Percentiles rank a stretch among this genome's conserved stretches.
Evolutionary conservation across 1,139 yeast species (phyloP).

Genomic region (Sugiyamaella pinicola): DNA sequence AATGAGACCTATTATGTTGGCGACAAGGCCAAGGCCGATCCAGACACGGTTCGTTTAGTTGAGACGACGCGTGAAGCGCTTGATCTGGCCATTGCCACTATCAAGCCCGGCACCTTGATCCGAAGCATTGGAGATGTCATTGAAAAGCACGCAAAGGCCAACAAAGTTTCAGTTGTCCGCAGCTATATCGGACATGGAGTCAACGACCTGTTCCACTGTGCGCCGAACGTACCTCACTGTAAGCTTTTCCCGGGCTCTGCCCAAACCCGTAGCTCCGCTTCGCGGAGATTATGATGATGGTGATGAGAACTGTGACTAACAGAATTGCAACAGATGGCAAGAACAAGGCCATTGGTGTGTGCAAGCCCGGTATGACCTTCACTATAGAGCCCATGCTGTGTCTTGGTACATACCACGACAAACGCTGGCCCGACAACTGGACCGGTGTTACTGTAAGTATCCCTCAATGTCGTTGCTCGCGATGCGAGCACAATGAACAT

Average conservation of each 20-base stretch:
- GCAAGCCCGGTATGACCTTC: slow-evolving; percentile 95
- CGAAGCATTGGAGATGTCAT: slow-evolving; percentile 86
- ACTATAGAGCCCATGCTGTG: slow-evolving; percentile 98
- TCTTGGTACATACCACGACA: slow-evolving; percentile 79
- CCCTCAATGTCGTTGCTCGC: background rate
- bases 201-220: slow-evolving; percentile 82
- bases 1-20: slow-evolving; percentile 98
- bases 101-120: slow-evolving; percentile 91
- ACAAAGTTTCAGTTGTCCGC: slow-evolving; percentile 83
- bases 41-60: slow-evolving; percentile 81
- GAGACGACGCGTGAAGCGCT: slow-evolving; percentile 93
- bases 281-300: too few relatives aligned
- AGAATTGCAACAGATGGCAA: slow-evolving; percentile 51
- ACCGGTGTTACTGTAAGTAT: slow-evolving; percentile 70
- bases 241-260: slow-evolving; percentile 12
- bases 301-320: too few relatives aligned
- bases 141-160: slow-evolving; percentile 80
- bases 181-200: slow-evolving; percentile 96
- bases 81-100: slow-evolving; percentile 76
- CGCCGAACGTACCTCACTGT: slow-evolving; percentile 93
- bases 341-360: slow-evolving; percentile 90
- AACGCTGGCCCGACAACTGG: slow-evolving; percentile 98
- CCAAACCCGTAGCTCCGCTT: background rate
- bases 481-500: background rate
- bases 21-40: slow-evolving; percentile 73